A percentile compares a stretch with the other conserved stretches of the same genome.
phyloP scores from a whole-genome alignment of 306 rosid species.

The Acacia acuminata region DNA sequence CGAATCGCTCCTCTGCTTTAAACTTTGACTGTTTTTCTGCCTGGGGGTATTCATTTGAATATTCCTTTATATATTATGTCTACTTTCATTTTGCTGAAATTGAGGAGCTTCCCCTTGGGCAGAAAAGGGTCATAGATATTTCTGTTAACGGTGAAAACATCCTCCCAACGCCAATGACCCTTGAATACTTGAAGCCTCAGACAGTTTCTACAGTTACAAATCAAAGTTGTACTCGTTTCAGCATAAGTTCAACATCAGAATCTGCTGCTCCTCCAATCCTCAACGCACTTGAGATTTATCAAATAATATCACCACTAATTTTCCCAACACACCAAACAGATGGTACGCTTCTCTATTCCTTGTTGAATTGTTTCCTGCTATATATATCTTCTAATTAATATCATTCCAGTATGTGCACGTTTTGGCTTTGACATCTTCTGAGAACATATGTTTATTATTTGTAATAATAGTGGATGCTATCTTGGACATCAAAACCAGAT shows the following conservation, averaged over 20 bases:
- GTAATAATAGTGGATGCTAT: neutral
- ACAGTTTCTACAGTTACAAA: neutral
- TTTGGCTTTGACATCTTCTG: neutral
- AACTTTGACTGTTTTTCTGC: neutral
- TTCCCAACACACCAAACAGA: neutral
- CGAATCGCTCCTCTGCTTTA: neutral
- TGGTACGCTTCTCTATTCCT: neutral
- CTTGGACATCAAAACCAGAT: neutral
- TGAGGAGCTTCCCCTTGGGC: neutral
- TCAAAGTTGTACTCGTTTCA: neutral
- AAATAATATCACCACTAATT: neutral
- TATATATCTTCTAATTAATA: neutral
- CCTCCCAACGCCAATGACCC: neutral
- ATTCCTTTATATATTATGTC: neutral
- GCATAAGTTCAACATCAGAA: neutral
- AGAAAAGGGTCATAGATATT: neutral
- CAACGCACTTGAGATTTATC: neutral
- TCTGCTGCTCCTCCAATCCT: neutral
- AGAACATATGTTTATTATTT: neutral
- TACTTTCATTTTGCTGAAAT: neutral
- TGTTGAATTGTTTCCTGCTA: too few species aligned
- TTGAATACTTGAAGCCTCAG: neutral
- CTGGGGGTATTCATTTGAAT: neutral
- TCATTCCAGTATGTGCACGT: neutral
- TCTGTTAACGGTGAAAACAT: neutral